Evolutionary conservation across 768 basidiomycete species (phyloP).

Genomic region (Hericium rajendrae): DNA sequence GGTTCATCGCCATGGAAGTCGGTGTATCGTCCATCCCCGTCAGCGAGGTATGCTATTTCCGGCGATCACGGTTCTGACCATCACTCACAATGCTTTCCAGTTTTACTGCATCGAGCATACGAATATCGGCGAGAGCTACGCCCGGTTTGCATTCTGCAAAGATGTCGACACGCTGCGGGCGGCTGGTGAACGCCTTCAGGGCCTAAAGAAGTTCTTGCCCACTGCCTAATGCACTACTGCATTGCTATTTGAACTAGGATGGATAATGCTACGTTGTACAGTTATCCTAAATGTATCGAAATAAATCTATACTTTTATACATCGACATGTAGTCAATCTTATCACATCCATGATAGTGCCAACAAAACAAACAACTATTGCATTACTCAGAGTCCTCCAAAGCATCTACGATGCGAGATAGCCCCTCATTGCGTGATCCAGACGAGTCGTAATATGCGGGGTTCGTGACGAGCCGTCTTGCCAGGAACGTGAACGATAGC

Average conservation of each 20-base stretch:
- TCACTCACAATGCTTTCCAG: constrained; percentile 27
- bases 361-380: too few relatives aligned
- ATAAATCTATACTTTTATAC: background rate
- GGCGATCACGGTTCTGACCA: background rate
- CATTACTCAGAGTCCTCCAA: constrained; percentile 19
- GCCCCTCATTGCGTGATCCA: constrained; percentile 36
- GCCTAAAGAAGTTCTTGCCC: constrained; percentile 55
- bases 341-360: background rate
- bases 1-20: constrained; percentile 88
- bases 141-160: constrained; percentile 93
- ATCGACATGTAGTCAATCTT: background rate
- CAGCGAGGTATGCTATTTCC: constrained; percentile 64
- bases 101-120: constrained; percentile 90
- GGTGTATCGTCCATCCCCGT: constrained; percentile 92
- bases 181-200: constrained; percentile 78
- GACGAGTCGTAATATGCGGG: constrained; percentile 75
- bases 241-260: background rate
- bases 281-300: background rate
- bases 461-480: constrained; percentile 62
- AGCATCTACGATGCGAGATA: constrained; percentile 65
- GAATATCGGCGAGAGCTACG: constrained; percentile 76
- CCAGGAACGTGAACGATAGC: constrained; percentile 75
- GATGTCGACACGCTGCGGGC: constrained; percentile 73
- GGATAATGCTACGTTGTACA: background rate
- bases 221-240: constrained; percentile 2